phyloP scores from a whole-genome alignment of 306 rosid genomes.

The Glycine latifolia region DNA sequence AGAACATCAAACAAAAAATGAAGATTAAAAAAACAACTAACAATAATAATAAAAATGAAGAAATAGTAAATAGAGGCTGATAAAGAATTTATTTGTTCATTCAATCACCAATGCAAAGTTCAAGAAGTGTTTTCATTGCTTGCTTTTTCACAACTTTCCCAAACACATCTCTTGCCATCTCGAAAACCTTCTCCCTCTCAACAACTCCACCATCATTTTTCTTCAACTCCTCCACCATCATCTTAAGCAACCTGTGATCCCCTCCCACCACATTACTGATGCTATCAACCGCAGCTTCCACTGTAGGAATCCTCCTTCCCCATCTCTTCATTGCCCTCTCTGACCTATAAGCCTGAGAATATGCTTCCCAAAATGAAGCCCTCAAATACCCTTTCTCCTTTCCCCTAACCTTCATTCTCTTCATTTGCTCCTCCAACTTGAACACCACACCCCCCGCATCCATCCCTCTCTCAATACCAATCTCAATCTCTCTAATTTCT shows the following conservation, averaged over 20 bases:
- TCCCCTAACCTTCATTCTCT: conserved; percentile 72
- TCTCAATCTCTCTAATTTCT: conserved; percentile 74
- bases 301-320: conserved; percentile 70
- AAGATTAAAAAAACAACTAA: background rate
- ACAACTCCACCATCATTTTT: conserved; percentile 52
- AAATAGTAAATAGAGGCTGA: background rate
- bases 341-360: conserved; percentile 56
- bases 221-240: conserved; percentile 60
- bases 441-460: conserved; percentile 66
- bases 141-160: conserved; percentile 78
- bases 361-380: conserved; percentile 79
- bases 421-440: conserved; percentile 82
- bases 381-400: conserved; percentile 76
- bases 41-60: background rate
- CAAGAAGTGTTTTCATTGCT: conserved; percentile 67
- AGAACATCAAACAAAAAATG: background rate
- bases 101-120: conserved; percentile 53
- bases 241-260: conserved; percentile 74
- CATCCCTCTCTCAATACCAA: conserved; percentile 70
- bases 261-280: conserved; percentile 72
- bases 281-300: conserved; percentile 61
- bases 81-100: background rate
- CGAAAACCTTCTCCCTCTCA: conserved; percentile 66
- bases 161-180: conserved; percentile 72
- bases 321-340: conserved; percentile 73